Evolutionary conservation across 2,329 filamentous ascomycete genomes (phyloP).

Genomic region (Raffaelea albimanens): DNA sequence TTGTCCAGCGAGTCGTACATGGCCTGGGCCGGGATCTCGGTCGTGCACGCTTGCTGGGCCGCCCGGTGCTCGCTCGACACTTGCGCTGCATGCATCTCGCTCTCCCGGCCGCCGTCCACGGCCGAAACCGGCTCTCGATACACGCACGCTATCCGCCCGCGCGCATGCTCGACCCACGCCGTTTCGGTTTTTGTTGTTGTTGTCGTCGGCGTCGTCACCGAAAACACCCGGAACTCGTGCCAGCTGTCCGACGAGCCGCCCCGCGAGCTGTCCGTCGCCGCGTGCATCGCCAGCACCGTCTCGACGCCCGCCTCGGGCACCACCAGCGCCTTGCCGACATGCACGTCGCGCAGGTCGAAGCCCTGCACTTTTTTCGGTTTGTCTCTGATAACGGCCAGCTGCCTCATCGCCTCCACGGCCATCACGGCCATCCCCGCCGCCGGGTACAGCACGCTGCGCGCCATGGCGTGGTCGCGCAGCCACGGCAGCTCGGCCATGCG

Average conservation of each 20-base stretch:
- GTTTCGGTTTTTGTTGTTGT: too few relatives aligned
- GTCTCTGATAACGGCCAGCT: conserved; percentile 17
- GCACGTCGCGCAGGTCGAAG: conserved; percentile 17
- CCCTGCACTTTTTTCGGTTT: not conserved
- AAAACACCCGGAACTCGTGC: conserved; percentile 1
- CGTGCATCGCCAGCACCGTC: not conserved
- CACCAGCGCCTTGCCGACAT: conserved; percentile 23
- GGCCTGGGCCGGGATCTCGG: not conserved
- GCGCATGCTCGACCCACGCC: not conserved
- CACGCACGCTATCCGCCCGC: not conserved
- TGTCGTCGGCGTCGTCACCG: not conserved
- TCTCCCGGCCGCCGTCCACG: not conserved
- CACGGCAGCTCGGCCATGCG: conserved; percentile 8
- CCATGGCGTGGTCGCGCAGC: conserved; percentile 18
- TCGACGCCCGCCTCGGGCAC: conserved; percentile 15
- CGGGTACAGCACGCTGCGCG: conserved; percentile 15
- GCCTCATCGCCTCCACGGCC: conserved; percentile 11
- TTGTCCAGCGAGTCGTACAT: not conserved
- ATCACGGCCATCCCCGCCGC: conserved; percentile 10
- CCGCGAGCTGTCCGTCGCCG: not conserved
- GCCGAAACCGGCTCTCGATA: not conserved
- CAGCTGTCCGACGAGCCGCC: not conserved
- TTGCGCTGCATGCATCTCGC: not conserved
- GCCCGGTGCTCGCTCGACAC: not conserved
- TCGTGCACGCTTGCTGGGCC: not conserved